These are phyloP conservation scores for Henckelia pumila DNA, from an alignment of 257 asterid species.

Conservation along the genomic window DNA sequence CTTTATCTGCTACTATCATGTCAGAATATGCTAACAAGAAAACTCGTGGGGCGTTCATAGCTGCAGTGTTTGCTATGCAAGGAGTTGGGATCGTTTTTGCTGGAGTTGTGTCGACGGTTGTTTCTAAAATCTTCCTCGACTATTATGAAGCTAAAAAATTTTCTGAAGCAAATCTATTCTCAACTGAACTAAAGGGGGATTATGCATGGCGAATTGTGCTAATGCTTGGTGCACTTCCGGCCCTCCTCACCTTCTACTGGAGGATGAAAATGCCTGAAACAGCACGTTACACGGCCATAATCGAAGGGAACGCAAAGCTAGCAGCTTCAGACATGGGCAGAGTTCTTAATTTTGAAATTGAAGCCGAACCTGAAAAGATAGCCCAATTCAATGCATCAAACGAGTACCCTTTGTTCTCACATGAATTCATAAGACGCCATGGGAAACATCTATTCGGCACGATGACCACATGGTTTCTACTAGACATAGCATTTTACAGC, in stretches of 20 bases:
- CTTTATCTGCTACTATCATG: conserved; percentile 43
- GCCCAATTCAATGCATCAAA: conserved; percentile 25
- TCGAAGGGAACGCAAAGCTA: conserved; percentile 38
- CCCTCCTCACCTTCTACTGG: conserved; percentile 37
- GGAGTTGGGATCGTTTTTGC: conserved; percentile 43
- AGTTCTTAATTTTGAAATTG: conserved; percentile 35
- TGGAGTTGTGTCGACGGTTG: conserved; percentile 33
- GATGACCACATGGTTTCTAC: conserved; percentile 32
- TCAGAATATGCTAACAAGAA: conserved; percentile 37
- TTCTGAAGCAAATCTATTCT: background rate
- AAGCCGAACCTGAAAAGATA: conserved; percentile 29
- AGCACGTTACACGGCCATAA: conserved; percentile 39
- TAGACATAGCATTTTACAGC: no score
- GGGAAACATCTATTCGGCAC: conserved; percentile 33
- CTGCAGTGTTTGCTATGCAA: conserved; percentile 44
- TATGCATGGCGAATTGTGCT: conserved; percentile 38
- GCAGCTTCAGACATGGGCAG: conserved; percentile 41
- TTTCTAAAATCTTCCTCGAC: conserved; percentile 26
- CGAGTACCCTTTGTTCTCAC: conserved; percentile 29
- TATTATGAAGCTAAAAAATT: background rate
- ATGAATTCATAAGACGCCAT: conserved; percentile 32
- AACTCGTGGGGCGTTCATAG: no score
- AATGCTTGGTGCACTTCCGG: conserved; percentile 39
- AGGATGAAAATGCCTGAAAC: conserved; percentile 47
- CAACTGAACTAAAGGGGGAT: conserved; percentile 30